Evolutionary conservation across 1,139 yeast species (phyloP), one percentile per base, ranked within the genome.

Genomic region (Candida sp.): DNA sequence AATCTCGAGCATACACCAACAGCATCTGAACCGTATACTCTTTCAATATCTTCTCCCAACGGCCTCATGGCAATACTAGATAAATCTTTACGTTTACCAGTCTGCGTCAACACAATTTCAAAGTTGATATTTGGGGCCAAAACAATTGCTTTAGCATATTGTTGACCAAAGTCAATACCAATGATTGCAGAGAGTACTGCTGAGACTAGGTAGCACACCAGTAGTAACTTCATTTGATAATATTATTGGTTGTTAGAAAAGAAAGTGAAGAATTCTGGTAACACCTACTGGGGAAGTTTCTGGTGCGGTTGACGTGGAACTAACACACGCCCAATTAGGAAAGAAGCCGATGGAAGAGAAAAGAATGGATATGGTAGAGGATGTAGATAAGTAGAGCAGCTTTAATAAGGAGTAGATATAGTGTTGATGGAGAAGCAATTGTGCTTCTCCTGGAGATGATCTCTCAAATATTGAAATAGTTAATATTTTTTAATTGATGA

Each of bases 51-150:
- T 35, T 65, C 65, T 33, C 67, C 29, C 29, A 25, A 8, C 11
- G 29, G 11, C 29, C 29, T 25, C 60, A 25, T 25, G 29, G 29
- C 29, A 11, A 25, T 25, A 11, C 11, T 11, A 8, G 29, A 25
- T 25, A 25, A 71, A 56, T 93, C 98, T 61, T 93, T 93, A 47
- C 99, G 76, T 63, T 90, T 89, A 5, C 97, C 87, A 57, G 93
- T 98, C 35, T 88, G 85, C 4, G 97, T 88, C 47, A 93, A 69
- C 9, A 93, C 85, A 40, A 93, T 77, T 57, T 93, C 99, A 60
- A 90, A 84, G 19, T 91, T 86, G 27, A 90, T 81, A 7, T 91
- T 89, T 0, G 98, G 98, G 0, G 97, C 97, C 39, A 95, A 85
- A 43, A 93, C 71, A 41, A 86, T 88, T 2, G 96, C 89, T 61